phyloP scores from a whole-genome alignment of 2,329 filamentous ascomycete species.

The Talaromyces sp. region DNA sequence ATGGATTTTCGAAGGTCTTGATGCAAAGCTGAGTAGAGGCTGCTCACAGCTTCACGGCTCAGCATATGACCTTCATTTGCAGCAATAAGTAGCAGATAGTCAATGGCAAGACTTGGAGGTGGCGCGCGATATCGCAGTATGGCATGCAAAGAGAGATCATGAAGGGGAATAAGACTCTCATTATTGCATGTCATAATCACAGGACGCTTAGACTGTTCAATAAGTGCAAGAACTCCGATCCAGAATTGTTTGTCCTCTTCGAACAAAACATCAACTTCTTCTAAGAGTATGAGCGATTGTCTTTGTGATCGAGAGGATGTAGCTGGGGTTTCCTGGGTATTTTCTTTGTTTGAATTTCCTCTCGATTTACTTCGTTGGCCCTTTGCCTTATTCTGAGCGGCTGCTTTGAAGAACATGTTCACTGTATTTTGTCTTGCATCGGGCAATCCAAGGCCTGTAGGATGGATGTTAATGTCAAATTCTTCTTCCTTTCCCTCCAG shows the following conservation, averaged over 20 bases:
- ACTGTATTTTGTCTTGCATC: slow-evolving; percentile 72
- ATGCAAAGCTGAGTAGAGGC: slow-evolving; percentile 64
- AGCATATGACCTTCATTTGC: slow-evolving; percentile 86
- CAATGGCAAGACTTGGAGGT: slow-evolving; percentile 62
- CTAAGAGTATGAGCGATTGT: slow-evolving; percentile 87
- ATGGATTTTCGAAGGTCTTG: slow-evolving; percentile 76
- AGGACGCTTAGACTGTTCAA: slow-evolving; percentile 79
- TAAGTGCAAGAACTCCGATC: slow-evolving; percentile 71
- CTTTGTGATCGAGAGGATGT: slow-evolving; percentile 58
- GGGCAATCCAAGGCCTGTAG: slow-evolving; percentile 54
- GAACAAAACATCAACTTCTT: slow-evolving; percentile 90
- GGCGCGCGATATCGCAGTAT: slow-evolving; percentile 72
- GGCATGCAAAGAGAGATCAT: slow-evolving; percentile 72
- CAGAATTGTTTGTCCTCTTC: slow-evolving; percentile 97
- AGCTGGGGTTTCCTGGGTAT: slow-evolving; percentile 16
- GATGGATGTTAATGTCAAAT: slow-evolving; percentile 31
- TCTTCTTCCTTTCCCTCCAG: slow-evolving; percentile 23
- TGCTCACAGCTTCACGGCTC: slow-evolving; percentile 58
- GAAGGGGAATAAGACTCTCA: slow-evolving; percentile 71
- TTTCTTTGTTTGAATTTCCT: slow-evolving; percentile 5
- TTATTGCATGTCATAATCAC: slow-evolving; percentile 95
- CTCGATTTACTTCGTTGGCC: slow-evolving; percentile 2
- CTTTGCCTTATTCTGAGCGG: not conserved
- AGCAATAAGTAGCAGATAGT: slow-evolving; percentile 75
- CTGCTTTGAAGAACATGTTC: slow-evolving; percentile 69